Conservation (phyloP, 2,329 filamentous ascomycete species). For the Ceratocystis cacaofunesta region DNA sequence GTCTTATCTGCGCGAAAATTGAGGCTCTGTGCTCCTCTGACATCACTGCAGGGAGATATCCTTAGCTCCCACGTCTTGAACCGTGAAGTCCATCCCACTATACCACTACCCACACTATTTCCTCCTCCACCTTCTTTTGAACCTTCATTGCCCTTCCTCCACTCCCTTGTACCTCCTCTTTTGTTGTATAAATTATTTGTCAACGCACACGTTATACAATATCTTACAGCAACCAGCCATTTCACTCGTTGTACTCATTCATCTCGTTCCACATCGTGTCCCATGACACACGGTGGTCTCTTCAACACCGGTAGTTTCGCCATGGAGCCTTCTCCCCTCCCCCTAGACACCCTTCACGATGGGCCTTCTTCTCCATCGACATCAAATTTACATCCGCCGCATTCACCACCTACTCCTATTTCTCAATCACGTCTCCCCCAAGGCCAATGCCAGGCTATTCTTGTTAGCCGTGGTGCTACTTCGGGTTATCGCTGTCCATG, state of each 20-base stretch:
- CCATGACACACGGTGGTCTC: constrained; percentile 1
- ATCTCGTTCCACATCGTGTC: neutral
- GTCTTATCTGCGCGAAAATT: neutral
- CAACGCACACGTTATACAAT: no score
- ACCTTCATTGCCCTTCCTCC: neutral
- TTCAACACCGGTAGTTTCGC: constrained; percentile 5
- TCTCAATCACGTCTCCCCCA: constrained; percentile 33
- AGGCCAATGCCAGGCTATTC: constrained; percentile 45
- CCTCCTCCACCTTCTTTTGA: neutral
- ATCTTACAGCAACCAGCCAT: neutral
- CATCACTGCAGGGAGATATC: constrained; percentile 5
- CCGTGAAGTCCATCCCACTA: neutral
- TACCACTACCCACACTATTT: neutral
- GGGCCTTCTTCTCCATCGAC: neutral
- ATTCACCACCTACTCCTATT: neutral
- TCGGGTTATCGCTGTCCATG: constrained; percentile 42
- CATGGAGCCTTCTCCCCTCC: constrained; percentile 15
- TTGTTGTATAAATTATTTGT: neutral
- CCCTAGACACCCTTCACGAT: neutral
- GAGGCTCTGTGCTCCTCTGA: constrained; percentile 6
- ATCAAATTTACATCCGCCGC: constrained; percentile 19
- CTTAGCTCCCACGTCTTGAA: neutral
- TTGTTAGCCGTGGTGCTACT: constrained; percentile 41
- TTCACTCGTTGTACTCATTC: neutral
- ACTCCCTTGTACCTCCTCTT: neutral